Conservation (phyloP, 2,329 filamentous ascomycete species). For the Cladosporium austrohemisphaericum region DNA sequence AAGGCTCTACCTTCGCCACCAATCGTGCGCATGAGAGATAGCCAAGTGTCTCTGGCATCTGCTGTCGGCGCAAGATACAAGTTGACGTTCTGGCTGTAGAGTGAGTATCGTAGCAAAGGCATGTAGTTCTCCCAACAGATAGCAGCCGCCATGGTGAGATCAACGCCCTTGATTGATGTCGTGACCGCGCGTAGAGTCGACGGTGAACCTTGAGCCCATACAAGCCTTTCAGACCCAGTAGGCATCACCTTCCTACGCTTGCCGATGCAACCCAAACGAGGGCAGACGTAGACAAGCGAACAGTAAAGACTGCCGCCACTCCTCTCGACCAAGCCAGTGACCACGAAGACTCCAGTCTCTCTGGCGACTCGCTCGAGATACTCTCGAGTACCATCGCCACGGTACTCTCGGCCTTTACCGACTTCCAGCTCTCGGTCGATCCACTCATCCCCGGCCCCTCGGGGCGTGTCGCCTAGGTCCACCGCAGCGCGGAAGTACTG, state of each 20-base stretch:
- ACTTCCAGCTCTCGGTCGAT: constrained; percentile 57
- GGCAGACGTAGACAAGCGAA: constrained; percentile 76
- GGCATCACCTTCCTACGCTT: constrained; percentile 94
- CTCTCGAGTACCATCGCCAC: constrained; percentile 76
- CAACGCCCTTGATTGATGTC: constrained; percentile 73
- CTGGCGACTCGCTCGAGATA: constrained; percentile 70
- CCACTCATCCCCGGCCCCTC: constrained; percentile 70
- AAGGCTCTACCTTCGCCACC: constrained; percentile 80
- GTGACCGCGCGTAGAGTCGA: constrained; percentile 74
- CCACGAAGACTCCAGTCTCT: constrained; percentile 76
- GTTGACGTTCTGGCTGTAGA: constrained; percentile 90
- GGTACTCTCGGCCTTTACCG: constrained; percentile 43
- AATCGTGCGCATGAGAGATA: constrained; percentile 75
- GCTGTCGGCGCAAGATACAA: constrained; percentile 88
- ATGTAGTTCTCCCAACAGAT: constrained; percentile 99
- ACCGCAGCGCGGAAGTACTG: constrained; percentile 74
- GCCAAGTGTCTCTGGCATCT: constrained; percentile 78
- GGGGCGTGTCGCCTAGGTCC: constrained; percentile 75
- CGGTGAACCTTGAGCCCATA: constrained; percentile 85
- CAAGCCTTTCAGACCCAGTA: constrained; percentile 75
- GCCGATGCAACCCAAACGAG: constrained; percentile 66
- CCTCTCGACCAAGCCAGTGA: constrained; percentile 75
- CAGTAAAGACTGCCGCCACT: constrained; percentile 83
- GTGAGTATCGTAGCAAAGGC: constrained; percentile 76
- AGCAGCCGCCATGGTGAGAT: constrained; percentile 75